Evolutionary conservation across 306 rosid species (phyloP).

Genomic region (Erythrophleum fordii): DNA sequence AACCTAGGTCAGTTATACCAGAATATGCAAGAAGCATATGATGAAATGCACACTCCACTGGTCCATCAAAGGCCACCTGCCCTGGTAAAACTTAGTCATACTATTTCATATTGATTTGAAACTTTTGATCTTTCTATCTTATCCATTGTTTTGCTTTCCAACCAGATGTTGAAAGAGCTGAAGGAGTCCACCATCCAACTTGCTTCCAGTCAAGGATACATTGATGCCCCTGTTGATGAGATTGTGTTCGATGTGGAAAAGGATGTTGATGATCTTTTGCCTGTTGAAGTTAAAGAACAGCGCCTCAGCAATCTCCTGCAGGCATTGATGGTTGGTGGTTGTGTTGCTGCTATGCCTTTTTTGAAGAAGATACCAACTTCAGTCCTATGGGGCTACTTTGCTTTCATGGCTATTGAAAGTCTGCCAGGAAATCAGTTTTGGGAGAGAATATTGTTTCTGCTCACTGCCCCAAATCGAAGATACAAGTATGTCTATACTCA

Average conservation of each 20-base stretch:
- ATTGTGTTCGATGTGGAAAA: slow-evolving; percentile 68
- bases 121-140: neutral
- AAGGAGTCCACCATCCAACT: slow-evolving; percentile 68
- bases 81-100: slow-evolving; percentile 48
- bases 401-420: slow-evolving; percentile 84
- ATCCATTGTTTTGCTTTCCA: slow-evolving; percentile 19
- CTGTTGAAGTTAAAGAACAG: slow-evolving; percentile 79
- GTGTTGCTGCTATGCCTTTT: slow-evolving; percentile 79
- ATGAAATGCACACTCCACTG: slow-evolving; percentile 75
- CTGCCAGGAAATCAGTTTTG: slow-evolving; percentile 83
- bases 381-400: slow-evolving; percentile 83
- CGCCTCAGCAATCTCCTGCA: slow-evolving; percentile 80
- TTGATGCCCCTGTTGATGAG: slow-evolving; percentile 72
- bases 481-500: slow-evolving; percentile 54
- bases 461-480: slow-evolving; percentile 81
- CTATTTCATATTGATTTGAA: neutral
- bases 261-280: slow-evolving; percentile 74
- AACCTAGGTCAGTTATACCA: slow-evolving; percentile 66
- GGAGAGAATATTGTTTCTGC: slow-evolving; percentile 71
- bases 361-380: slow-evolving; percentile 75
- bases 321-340: slow-evolving; percentile 63
- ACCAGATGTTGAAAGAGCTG: slow-evolving; percentile 65
- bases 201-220: slow-evolving; percentile 61
- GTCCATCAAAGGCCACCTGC: slow-evolving; percentile 63
- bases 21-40: slow-evolving; percentile 68